A percentile compares a stretch with the other conserved stretches of the same genome.
Conservation (phyloP, 306 rosid genomes). For the Quercus variabilis region DNA sequence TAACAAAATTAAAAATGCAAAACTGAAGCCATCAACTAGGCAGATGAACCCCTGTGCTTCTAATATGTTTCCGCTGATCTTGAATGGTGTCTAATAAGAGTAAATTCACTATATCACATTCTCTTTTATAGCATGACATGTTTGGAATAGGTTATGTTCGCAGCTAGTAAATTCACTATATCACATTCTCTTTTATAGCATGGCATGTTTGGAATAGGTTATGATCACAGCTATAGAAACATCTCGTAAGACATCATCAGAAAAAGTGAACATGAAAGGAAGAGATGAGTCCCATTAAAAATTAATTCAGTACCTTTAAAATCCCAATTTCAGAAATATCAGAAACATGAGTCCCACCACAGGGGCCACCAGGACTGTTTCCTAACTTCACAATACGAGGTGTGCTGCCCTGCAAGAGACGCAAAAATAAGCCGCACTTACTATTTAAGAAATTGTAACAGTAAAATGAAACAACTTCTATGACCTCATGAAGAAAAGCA, state of each 20-base stretch:
- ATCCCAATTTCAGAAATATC: slow-evolving; percentile 58
- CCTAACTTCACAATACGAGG: slow-evolving; percentile 65
- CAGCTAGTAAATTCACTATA: not conserved
- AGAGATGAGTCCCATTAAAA: not conserved
- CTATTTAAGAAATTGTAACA: too few species aligned
- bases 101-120: too few species aligned
- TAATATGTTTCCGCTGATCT: not conserved
- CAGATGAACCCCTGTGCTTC: too few species aligned
- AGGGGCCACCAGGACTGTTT: slow-evolving; percentile 61
- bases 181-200: not conserved
- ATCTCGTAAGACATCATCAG: not conserved
- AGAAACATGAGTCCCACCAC: slow-evolving; percentile 77
- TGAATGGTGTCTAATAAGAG: not conserved
- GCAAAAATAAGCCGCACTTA: slow-evolving; percentile 1
- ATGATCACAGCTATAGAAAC: not conserved
- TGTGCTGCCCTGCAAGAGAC: slow-evolving; percentile 51
- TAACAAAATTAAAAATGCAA: too few species aligned
- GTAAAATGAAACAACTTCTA: too few species aligned
- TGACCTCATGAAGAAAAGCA: too few species aligned
- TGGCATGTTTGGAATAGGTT: not conserved
- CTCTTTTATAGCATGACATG: not conserved
- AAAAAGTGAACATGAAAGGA: not conserved
- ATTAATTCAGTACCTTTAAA: slow-evolving; percentile 41
- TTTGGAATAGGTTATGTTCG: not conserved
- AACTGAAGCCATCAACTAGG: too few species aligned